A percentile compares a stretch with the other conserved stretches of the same genome.
Conservation (phyloP, 2,329 filamentous ascomycete genomes). For the Aschersonia sp. region DNA sequence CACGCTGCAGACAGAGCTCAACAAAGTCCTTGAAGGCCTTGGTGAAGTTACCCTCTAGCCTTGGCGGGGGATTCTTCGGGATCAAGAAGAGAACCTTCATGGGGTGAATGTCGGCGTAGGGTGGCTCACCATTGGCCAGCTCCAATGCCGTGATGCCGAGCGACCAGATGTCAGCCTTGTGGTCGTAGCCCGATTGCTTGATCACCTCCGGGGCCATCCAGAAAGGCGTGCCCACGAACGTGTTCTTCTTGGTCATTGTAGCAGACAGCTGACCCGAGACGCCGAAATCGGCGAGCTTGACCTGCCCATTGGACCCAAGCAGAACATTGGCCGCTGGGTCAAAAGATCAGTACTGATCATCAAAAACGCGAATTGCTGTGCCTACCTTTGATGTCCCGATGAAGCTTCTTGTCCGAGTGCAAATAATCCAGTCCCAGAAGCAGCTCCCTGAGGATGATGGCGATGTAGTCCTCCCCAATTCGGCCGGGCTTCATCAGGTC, state of each 20-base stretch:
- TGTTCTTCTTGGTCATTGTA: slow-evolving; percentile 99
- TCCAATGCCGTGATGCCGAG: slow-evolving; percentile 89
- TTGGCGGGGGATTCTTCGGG: slow-evolving; percentile 80
- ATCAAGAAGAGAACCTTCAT: slow-evolving; percentile 98
- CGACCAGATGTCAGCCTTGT: slow-evolving; percentile 97
- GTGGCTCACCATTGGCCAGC: slow-evolving; percentile 80
- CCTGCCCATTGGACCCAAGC: slow-evolving; percentile 78
- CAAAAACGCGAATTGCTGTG: neutral
- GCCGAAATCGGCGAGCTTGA: slow-evolving; percentile 94
- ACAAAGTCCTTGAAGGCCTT: slow-evolving; percentile 76
- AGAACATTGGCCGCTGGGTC: slow-evolving; percentile 75
- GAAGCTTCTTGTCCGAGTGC: slow-evolving; percentile 88
- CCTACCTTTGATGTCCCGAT: slow-evolving; percentile 84
- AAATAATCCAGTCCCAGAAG: slow-evolving; percentile 84
- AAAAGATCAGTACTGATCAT: neutral
- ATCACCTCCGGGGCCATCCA: slow-evolving; percentile 99
- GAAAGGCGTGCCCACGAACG: slow-evolving; percentile 93
- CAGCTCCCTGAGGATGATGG: slow-evolving; percentile 84
- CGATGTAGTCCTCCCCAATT: slow-evolving; percentile 91
- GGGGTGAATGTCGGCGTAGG: slow-evolving; percentile 90
- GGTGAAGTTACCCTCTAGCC: slow-evolving; percentile 67
- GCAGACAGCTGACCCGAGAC: slow-evolving; percentile 92
- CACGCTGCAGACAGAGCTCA: slow-evolving; percentile 70
- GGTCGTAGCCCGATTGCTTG: slow-evolving; percentile 94
- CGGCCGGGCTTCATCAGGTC: slow-evolving; percentile 89